Evolutionary conservation across 208 protist species (phyloP).

Genomic region (Crithidia bombi): DNA sequence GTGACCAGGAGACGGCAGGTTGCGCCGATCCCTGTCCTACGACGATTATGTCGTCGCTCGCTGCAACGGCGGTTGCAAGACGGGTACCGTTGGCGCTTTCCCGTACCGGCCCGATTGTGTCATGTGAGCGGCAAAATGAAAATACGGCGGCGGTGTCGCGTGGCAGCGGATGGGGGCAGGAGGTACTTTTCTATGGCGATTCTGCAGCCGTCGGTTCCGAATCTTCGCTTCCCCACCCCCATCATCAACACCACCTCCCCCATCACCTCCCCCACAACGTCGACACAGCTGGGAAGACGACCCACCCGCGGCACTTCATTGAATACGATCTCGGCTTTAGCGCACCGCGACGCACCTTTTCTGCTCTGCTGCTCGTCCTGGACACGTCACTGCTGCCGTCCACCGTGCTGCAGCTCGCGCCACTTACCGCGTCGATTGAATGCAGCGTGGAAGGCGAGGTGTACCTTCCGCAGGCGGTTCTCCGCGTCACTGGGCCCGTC

Average conservation of each 20-base stretch:
- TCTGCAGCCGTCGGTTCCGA: background rate
- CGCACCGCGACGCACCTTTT: conserved; percentile 39
- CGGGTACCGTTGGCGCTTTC: conserved; percentile 29
- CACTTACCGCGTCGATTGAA: conserved; percentile 51
- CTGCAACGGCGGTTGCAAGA: conserved; percentile 15
- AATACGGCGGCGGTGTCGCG: background rate
- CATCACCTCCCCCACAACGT: no score
- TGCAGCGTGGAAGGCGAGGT: conserved; percentile 63
- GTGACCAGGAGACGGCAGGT: background rate
- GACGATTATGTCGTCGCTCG: conserved; percentile 30
- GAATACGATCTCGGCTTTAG: conserved; percentile 44
- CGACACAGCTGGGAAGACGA: background rate
- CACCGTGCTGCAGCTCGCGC: conserved; percentile 48
- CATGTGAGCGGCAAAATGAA: background rate
- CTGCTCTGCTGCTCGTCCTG: conserved; percentile 56
- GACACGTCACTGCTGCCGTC: conserved; percentile 48
- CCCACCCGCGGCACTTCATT: conserved; percentile 12
- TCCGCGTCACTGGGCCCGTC: conserved; percentile 24
- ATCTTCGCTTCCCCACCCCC: background rate
- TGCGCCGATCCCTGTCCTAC: background rate
- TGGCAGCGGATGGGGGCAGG: background rate
- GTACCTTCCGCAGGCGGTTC: conserved; percentile 15
- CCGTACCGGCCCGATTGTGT: conserved; percentile 4
- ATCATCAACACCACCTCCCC: background rate
- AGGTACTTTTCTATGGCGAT: conserved; percentile 15